Evolutionary conservation across 1,139 yeast species (phyloP), one percentile per base, ranked within the genome.

Genomic region (Blastobotrys serpentis): DNA sequence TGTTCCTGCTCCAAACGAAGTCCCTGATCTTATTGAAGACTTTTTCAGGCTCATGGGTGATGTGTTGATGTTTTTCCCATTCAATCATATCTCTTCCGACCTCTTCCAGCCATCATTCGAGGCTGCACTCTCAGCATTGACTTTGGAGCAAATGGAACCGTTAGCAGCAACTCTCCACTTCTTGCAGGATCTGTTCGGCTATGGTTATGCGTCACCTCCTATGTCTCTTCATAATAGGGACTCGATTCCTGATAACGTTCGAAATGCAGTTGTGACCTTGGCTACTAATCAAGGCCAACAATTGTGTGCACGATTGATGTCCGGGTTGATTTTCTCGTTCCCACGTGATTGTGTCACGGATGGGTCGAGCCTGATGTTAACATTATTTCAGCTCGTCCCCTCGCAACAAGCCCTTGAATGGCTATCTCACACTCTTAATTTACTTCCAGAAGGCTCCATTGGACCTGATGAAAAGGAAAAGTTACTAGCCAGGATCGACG

Each of bases 161-260:
- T 72, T 89, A 51, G 72, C 78, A 40, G 73, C 90, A 1, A 79
- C 85, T 19, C 68, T 90, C 50, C 90, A 88, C 60, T 89, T 81
- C 66, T 66, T 88, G 58, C 82, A 85, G 54, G 97, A 89, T 65
- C 74, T 86, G 42, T 69, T 86, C 34, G 80, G 89, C 14, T 90
- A 95, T 89, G 96, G 95, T 1, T 78, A 84, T 56, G 83, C 78
- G 36, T 73, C 78, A 14, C 89, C 96, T 2, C 96, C 97, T 4
- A 75, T 86, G 25, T 83, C 96, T 2, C 76, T 82, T 32, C 23
- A 10, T 18, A 26, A 25, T 13, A 33, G 42, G n/a, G 30, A 21
- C 10, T 67, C 66, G 30, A 74, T 77, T 14, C 84, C 86, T 3
- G 69, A 65, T 14, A 74, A 76, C 25, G 77, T 89, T 56, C 75